A percentile compares a stretch with the other conserved stretches of the same genome.
Conservation (phyloP, 306 rosid species). For the Sechiopsis laciniata region DNA sequence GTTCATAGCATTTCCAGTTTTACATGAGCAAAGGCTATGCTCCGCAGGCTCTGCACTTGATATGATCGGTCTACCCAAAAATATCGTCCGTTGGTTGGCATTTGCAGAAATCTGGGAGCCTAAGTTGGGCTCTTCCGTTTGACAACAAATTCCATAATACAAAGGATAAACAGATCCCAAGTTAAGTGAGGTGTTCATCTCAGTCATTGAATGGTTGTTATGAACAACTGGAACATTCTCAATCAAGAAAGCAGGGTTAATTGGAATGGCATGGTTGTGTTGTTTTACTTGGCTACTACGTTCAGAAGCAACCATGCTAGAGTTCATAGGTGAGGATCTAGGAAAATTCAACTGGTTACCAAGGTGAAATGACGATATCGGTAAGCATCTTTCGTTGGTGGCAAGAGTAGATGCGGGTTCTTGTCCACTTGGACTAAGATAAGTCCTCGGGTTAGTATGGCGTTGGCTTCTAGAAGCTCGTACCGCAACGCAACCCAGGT, state of each 20-base stretch:
- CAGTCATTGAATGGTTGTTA: constrained; percentile 42
- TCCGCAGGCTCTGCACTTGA: constrained; percentile 50
- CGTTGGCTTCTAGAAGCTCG: constrained; percentile 97
- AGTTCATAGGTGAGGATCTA: constrained; percentile 31
- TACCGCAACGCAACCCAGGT: constrained; percentile 81
- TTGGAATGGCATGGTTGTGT: constrained; percentile 35
- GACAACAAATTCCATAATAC: constrained; percentile 52
- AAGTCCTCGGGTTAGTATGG: constrained; percentile 75
- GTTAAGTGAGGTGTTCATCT: constrained; percentile 39
- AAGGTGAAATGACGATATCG: constrained; percentile 30
- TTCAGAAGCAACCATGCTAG: constrained; percentile 43
- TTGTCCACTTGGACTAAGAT: constrained; percentile 64
- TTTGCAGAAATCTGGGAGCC: constrained; percentile 33
- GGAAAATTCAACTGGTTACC: constrained; percentile 43
- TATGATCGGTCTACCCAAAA: constrained; percentile 64
- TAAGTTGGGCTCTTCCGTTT: constrained; percentile 35
- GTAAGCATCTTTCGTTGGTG: constrained; percentile 38
- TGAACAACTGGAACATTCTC: constrained; percentile 40
- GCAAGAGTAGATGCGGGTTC: constrained; percentile 48
- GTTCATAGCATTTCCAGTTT: constrained; percentile 34
- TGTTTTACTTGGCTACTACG: constrained; percentile 36
- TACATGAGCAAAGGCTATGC: constrained; percentile 34
- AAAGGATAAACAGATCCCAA: constrained; percentile 81
- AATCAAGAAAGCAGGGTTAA: constrained; percentile 38
- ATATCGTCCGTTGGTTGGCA: constrained; percentile 39